Percentiles rank a stretch among this genome's conserved stretches.
Evolutionary conservation across 2,329 filamentous ascomycete species (phyloP).

Genomic region (Fusarium temperatum): DNA sequence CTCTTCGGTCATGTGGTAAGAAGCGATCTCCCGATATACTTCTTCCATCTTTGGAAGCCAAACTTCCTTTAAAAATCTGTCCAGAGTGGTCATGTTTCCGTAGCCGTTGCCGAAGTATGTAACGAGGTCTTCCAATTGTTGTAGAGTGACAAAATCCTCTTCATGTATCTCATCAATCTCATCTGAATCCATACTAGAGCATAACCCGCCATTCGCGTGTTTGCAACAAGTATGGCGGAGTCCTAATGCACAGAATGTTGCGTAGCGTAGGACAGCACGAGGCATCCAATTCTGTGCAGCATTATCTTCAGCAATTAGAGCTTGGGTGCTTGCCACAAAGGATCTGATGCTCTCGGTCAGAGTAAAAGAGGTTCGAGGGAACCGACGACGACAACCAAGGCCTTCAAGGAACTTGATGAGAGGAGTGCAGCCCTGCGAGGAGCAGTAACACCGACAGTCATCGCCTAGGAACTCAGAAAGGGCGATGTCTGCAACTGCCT

Average conservation of each 20-base stretch:
- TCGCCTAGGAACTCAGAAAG: neutral
- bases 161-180: neutral
- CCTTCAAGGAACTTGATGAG: neutral
- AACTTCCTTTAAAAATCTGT: rapidly evolving
- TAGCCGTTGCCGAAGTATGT: rapidly evolving
- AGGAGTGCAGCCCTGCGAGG: neutral
- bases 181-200: rapidly evolving
- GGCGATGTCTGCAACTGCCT: rapidly evolving
- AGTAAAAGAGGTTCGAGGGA: neutral
- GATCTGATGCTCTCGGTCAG: rapidly evolving
- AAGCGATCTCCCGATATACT: rapidly evolving
- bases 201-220: rapidly evolving
- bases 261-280: neutral
- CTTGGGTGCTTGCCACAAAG: neutral
- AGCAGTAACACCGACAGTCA: neutral
- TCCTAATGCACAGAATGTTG: rapidly evolving
- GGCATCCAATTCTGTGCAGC: rapidly evolving
- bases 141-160: rapidly evolving
- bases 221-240: neutral
- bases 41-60: neutral
- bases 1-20: rapidly evolving
- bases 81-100: rapidly evolving
- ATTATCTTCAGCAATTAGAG: rapidly evolving
- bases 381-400: rapidly evolving
- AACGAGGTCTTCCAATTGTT: neutral